phyloP scores from a whole-genome alignment of 2,329 filamentous ascomycete species.

The Hawksworthiomyces lignivorus region DNA sequence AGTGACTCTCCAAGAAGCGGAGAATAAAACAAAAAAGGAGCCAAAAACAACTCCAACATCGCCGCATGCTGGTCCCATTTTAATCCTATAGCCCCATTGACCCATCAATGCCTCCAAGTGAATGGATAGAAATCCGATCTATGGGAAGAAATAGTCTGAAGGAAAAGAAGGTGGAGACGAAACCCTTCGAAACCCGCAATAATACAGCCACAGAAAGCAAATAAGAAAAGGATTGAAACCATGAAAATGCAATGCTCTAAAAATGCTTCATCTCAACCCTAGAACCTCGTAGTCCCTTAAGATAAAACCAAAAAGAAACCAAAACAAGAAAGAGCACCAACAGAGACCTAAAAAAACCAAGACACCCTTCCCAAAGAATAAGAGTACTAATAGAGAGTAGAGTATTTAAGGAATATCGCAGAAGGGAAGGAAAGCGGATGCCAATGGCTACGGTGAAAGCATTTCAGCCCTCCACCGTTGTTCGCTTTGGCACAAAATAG shows the following conservation, averaged over 20 bases:
- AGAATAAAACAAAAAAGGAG: no score
- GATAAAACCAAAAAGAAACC: neutral
- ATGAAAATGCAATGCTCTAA: neutral
- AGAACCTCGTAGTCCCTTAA: neutral
- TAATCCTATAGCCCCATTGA: conserved; percentile 1
- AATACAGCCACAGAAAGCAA: neutral
- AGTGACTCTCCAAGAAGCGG: no score
- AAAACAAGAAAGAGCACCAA: neutral
- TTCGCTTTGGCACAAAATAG: no score
- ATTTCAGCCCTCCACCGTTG: no score
- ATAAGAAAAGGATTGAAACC: neutral
- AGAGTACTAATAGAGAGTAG: no score
- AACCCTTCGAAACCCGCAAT: no score
- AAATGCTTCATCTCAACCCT: neutral
- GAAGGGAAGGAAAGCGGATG: neutral
- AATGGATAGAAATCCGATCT: neutral
- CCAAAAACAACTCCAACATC: no score
- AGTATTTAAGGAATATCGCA: neutral
- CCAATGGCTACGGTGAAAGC: no score
- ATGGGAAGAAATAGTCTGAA: neutral
- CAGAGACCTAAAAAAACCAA: neutral
- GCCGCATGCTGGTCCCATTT: no score
- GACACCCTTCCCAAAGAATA: neutral
- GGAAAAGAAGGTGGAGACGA: neutral
- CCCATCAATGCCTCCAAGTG: neutral